Evolutionary conservation across 345 rosid genomes (phyloP).

Genomic region (Eutrema heterophyllum): DNA sequence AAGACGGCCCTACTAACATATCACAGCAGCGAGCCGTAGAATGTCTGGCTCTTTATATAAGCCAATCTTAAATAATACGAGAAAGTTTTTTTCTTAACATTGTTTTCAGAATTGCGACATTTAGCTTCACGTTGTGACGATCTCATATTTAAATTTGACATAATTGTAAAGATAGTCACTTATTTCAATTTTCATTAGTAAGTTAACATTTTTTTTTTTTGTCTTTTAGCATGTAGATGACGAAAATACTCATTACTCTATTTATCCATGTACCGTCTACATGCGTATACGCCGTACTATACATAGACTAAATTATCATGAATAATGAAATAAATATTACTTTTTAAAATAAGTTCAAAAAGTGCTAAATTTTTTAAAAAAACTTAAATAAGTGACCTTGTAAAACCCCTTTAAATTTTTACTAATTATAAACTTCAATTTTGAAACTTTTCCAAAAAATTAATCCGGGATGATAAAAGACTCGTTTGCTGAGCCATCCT

Average conservation of each 20-base stretch:
- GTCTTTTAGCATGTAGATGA: no score
- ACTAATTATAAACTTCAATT: background rate
- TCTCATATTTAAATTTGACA: background rate
- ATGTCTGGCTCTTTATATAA: background rate
- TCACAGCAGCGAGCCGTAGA: slow-evolving; percentile 10
- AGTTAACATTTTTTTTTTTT: no score
- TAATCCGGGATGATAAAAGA: background rate
- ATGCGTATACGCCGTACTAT: no score
- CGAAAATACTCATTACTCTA: no score
- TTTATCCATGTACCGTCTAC: no score
- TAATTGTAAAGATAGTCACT: no score
- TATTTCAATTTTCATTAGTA: no score
- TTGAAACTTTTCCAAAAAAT: background rate
- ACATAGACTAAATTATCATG: no score
- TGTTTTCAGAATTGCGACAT: background rate
- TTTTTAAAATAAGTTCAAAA: no score
- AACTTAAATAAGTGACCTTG: no score
- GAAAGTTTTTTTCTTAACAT: background rate
- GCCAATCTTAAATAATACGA: background rate
- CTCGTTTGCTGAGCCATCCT: background rate
- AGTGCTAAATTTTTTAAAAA: no score
- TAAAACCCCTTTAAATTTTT: background rate
- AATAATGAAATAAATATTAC: no score
- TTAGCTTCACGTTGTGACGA: background rate
- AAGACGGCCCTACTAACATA: background rate